Percentiles rank a stretch among this genome's conserved stretches.
Conservation (phyloP, 2,329 filamentous ascomycete genomes). For the Fusarium algeriense region DNA sequence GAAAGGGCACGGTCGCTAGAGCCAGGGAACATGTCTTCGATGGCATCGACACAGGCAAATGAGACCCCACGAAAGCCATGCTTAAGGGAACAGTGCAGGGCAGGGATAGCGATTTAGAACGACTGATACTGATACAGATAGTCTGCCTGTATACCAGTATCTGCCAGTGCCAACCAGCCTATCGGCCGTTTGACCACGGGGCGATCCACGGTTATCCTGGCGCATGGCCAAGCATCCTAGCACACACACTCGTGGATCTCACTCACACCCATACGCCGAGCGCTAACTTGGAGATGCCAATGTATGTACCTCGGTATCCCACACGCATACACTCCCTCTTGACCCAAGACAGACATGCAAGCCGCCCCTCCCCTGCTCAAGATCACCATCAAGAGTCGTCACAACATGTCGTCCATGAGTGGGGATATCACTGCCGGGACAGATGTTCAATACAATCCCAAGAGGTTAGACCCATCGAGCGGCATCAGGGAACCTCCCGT, state of each 20-base stretch:
- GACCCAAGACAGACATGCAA: conserved; percentile 25
- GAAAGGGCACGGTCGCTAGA: conserved; percentile 23
- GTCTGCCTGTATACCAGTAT: background rate
- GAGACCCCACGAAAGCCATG: conserved; percentile 34
- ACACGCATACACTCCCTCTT: conserved; percentile 20
- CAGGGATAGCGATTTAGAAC: conserved; percentile 43
- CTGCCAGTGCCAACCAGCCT: conserved; percentile 16
- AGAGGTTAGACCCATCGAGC: conserved; percentile 40
- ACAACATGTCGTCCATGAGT: conserved; percentile 36
- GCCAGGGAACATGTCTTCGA: conserved; percentile 32
- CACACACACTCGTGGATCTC: conserved; percentile 44
- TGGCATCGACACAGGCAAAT: conserved; percentile 37
- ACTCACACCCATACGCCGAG: conserved; percentile 34
- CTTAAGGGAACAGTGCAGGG: conserved; percentile 19
- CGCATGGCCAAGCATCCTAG: conserved; percentile 41
- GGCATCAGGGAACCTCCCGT: conserved; percentile 42
- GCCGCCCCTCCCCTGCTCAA: conserved; percentile 37
- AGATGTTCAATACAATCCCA: conserved; percentile 35
- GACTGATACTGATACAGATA: conserved; percentile 4
- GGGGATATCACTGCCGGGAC: conserved; percentile 45
- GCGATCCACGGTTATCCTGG: conserved; percentile 47
- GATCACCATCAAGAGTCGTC: conserved; percentile 43
- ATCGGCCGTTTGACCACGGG: conserved; percentile 49
- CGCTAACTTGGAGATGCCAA: conserved; percentile 3
- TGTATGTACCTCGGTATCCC: conserved; percentile 13